phyloP scores from a whole-genome alignment of 2,329 filamentous ascomycete genomes.

The Neonectria coccinea region DNA sequence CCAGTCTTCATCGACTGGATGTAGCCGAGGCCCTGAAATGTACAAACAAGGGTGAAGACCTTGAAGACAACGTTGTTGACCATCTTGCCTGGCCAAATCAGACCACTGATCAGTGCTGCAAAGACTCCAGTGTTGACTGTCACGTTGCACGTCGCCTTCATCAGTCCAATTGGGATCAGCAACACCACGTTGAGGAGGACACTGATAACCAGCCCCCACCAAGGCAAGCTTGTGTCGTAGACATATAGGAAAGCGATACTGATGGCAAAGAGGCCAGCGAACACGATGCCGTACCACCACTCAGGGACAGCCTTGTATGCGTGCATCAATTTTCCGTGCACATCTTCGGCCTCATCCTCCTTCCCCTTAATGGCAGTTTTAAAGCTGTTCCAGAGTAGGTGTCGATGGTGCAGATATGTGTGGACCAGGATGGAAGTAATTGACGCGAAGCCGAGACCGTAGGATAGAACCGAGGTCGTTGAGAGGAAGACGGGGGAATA shows the following conservation, averaged over 20 bases:
- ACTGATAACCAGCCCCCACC: constrained; percentile 57
- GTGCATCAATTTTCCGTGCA: constrained; percentile 61
- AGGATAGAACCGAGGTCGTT: constrained; percentile 66
- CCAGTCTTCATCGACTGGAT: constrained; percentile 64
- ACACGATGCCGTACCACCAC: constrained; percentile 67
- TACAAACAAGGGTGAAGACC: constrained; percentile 59
- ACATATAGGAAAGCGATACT: constrained; percentile 53
- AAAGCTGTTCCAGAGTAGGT: constrained; percentile 54
- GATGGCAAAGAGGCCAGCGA: constrained; percentile 62
- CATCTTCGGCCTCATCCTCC: too few species aligned
- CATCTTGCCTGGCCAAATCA: constrained; percentile 60
- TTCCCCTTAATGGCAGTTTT: constrained; percentile 42
- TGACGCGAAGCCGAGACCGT: constrained; percentile 68
- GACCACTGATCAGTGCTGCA: constrained; percentile 62
- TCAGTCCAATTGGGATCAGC: constrained; percentile 58
- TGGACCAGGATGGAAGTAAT: constrained; percentile 66
- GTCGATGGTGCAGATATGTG: constrained; percentile 63
- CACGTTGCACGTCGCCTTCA: constrained; percentile 62
- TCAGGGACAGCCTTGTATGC: constrained; percentile 66
- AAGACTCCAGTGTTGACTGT: constrained; percentile 62
- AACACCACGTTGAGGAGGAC: constrained; percentile 56
- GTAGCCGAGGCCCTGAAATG: constrained; percentile 60
- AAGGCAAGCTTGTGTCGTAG: constrained; percentile 57
- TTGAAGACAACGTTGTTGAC: constrained; percentile 65
- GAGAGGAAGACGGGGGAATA: constrained; percentile 69